These are phyloP conservation scores for Pleurotus platypus DNA, from an alignment of 768 basidiomycete species.

Conservation along the genomic window DNA sequence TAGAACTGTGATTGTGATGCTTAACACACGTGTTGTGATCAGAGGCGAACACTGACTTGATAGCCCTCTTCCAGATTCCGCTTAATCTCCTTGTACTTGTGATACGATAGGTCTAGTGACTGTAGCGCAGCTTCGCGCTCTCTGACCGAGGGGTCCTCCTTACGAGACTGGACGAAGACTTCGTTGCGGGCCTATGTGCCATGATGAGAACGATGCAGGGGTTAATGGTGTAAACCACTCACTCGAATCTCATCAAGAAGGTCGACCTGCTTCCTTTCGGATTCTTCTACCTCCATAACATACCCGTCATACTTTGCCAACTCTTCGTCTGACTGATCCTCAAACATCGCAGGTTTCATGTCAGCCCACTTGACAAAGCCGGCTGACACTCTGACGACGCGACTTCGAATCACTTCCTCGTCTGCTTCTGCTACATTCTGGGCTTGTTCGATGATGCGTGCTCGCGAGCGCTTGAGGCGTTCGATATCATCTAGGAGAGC, in stretches of 20 bases:
- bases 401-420: constrained; percentile 69
- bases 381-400: constrained; percentile 62
- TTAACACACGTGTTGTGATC: neutral
- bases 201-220: neutral
- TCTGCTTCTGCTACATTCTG: constrained; percentile 45
- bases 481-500: constrained; percentile 78
- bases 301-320: constrained; percentile 80
- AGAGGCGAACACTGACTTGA: constrained; percentile 45
- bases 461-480: constrained; percentile 58
- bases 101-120: constrained; percentile 78
- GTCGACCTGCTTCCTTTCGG: constrained; percentile 58
- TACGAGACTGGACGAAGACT: constrained; percentile 70
- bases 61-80: constrained; percentile 87
- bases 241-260: constrained; percentile 54
- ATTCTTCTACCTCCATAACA: constrained; percentile 52
- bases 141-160: constrained; percentile 73
- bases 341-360: constrained; percentile 84
- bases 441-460: constrained; percentile 62
- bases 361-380: constrained; percentile 65
- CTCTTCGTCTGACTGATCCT: constrained; percentile 75
- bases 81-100: constrained; percentile 82
- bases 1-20: constrained; percentile 64
- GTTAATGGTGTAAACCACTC: constrained; percentile 39
- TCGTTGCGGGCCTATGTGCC: constrained; percentile 53
- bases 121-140: constrained; percentile 81